Evolutionary conservation across 139 green algal species (phyloP).

Genomic region (Picochlorum sp.): DNA sequence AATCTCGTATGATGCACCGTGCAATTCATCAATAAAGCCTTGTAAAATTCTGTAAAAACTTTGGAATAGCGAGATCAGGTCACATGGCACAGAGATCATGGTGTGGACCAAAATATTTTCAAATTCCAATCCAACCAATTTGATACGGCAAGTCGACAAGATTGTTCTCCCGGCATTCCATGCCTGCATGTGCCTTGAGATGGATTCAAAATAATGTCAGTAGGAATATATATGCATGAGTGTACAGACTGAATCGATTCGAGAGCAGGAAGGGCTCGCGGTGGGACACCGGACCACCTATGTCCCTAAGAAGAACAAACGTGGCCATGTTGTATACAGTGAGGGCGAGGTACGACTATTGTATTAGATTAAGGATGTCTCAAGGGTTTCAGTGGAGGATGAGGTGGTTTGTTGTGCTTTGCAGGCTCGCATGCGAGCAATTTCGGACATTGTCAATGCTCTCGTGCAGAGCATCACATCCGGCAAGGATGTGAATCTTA

Average conservation of each 20-base stretch:
- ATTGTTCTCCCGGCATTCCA: no score
- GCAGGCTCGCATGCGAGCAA: constrained; percentile 60
- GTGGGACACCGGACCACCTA: no score
- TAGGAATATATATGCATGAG: background rate
- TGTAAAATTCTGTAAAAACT: background rate
- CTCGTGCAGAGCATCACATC: constrained; percentile 57
- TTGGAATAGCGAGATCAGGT: no score
- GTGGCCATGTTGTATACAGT: constrained; percentile 10
- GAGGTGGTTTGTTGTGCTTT: background rate
- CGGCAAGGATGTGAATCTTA: constrained; percentile 76
- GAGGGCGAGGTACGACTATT: background rate
- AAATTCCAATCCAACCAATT: no score
- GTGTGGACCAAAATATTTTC: no score
- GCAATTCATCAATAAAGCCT: no score
- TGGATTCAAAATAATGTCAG: no score
- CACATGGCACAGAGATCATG: no score
- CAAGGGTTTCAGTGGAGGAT: background rate
- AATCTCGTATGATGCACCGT: no score
- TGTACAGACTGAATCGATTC: background rate
- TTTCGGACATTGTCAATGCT: constrained; percentile 68
- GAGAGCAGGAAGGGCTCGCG: no score
- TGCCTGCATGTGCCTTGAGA: no score
- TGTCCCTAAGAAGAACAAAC: constrained; percentile 5
- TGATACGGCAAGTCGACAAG: no score
- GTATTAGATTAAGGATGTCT: background rate